These are phyloP conservation scores for Trifolium repens DNA, from an alignment of 306 rosid genomes.

Conservation along the genomic window DNA sequence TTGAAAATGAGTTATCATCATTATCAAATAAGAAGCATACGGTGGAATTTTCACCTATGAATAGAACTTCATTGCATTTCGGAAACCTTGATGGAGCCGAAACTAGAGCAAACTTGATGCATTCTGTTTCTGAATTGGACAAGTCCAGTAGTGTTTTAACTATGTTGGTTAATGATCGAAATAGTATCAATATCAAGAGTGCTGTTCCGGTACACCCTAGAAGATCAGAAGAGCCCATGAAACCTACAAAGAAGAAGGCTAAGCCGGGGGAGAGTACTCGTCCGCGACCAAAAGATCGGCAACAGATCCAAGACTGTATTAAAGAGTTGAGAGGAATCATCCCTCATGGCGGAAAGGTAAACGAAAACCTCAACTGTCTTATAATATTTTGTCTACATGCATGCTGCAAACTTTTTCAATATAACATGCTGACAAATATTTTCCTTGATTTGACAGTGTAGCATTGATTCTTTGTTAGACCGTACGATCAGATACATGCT, in stretches of 20 bases:
- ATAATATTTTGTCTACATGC: background rate
- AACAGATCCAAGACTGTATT: conserved; percentile 89
- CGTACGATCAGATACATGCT: conserved; percentile 85
- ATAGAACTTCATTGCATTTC: conserved; percentile 44
- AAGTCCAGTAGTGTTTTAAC: conserved; percentile 40
- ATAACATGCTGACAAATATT: conserved; percentile 33
- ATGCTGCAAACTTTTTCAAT: background rate
- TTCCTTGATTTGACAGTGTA: conserved; percentile 74
- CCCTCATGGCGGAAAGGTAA: conserved; percentile 85
- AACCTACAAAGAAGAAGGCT: conserved; percentile 66
- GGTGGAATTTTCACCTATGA: conserved; percentile 49
- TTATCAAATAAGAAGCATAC: conserved; percentile 49
- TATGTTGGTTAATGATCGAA: conserved; percentile 67
- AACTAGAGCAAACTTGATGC: conserved; percentile 42
- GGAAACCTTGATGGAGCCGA: conserved; percentile 41
- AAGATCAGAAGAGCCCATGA: conserved; percentile 61
- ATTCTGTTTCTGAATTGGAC: conserved; percentile 42
- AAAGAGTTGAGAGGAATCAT: conserved; percentile 86
- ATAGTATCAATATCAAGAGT: conserved; percentile 52
- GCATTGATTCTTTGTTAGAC: conserved; percentile 86
- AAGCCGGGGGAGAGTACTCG: conserved; percentile 76
- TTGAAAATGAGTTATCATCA: conserved; percentile 55
- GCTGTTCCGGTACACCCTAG: conserved; percentile 43
- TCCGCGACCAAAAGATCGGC: conserved; percentile 97
- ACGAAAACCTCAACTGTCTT: conserved; percentile 16